Base-by-base conservation (phyloP, 2,329 filamentous ascomycete species). In the Calonectria naviculata region DNA sequence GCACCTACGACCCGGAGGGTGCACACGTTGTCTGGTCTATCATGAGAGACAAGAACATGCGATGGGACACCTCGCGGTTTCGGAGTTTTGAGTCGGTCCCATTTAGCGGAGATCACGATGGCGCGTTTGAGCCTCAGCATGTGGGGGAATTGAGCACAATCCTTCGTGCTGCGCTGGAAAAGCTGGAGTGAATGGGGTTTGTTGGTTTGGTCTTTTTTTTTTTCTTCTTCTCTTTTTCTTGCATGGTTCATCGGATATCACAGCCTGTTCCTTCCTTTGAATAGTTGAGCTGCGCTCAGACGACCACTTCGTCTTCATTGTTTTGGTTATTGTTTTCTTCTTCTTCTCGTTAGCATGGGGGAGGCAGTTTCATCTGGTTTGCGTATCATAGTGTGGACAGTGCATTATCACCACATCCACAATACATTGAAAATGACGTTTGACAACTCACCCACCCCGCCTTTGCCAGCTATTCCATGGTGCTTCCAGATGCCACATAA, bases 51-150 rank as follows among this genome's bases (percentile, higher is more conserved):
- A 42, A 60, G 42, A 65, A 63, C 54, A 78, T 78, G 75, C 71
- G 72, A 5, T 78, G 75, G 75, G 67, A 78, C 21, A 42, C 69
- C 7, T 58, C 52, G 28, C 74, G 69, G 29, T 78, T 78, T 38
- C 56, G 65, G 36, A 75, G 67, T 46, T 77, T 77, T 28, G 49
- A 71, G 60, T 70, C 68, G 24, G 70, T 75, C 29, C 73, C 75
- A 2, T 77, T 77, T 36, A 75, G 74, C 52, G 75, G 74, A 9
- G 70, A 76, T 15, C 75, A 77, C 62, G 74, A 77, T 56, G 67
- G 74, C 8, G 75, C 75, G 12, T 77, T 77, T 58, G 69, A 73
- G 70, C 74, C 75, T 17, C 65, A 68, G 60, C 54, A 65, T 52
- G 71, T 77, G 24, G 73, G 68, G 21, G 75, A 77, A 62, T 54